Base-by-base conservation (phyloP, 208 protist genomes). In the Blechomonas ayalai region DNA sequence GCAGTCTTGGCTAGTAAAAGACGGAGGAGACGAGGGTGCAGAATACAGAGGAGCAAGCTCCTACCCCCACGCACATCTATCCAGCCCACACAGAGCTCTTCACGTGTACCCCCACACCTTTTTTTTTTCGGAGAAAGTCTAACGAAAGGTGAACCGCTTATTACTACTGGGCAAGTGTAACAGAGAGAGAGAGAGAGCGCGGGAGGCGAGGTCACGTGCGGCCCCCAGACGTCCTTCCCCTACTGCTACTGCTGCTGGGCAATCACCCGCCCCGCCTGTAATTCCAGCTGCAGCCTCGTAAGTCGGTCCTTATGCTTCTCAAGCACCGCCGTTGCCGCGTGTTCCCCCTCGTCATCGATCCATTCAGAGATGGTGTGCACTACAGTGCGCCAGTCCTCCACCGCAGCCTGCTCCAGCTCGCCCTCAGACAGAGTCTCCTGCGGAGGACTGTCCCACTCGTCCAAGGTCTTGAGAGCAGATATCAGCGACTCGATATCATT, bases 401-500 rank as follows among this genome's bases (percentile, higher is more conserved):
- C 38, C 15, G 24, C 27, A 13, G 37, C 7, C 37, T 12, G 23
- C 10, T 24, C 0, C 25, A 22, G 37, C 24, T 27, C 12, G 19
- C 15, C 26, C 48, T 8, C 6, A 2, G 32, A 12, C n/a, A 0
- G 33, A 25, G 8, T 12, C 2, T 29, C 37, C 8, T 43, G 26
- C 2, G 3, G 15, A 10, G 20, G 43, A 2, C 35, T 48, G 1
- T 24, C 44, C 75, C 75, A 84, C 18, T 42, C 51, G 23, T 55
- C 46, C 13, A 60, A 40, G 23, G 76, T 65, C 49, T 76, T 81
- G 24, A 74, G 51, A 40, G 58, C 60, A 3, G 85, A 13, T 22
- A 90, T 28, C 9, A 75, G 33, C 12, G 59, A 45, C 51, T 90
- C 73, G 13, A 90, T 57, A 27, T 78, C 71, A 49, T 90, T 90